phyloP scores from a whole-genome alignment of 345 rosid species.

The Populus pruinosa region DNA sequence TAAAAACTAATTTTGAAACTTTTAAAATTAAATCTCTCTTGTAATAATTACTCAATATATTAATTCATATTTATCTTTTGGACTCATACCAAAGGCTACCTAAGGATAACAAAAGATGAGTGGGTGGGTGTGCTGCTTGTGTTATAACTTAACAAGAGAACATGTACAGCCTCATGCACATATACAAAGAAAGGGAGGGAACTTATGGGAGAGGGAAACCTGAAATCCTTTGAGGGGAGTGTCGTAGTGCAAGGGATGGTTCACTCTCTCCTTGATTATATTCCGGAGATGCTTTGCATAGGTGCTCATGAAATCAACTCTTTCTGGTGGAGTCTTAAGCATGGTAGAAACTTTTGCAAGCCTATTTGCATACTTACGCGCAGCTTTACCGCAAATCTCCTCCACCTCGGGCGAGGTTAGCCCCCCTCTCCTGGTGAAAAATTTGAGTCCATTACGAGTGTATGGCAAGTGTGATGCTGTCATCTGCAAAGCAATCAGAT shows the following conservation, averaged over 20 bases:
- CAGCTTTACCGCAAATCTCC: conserved; percentile 74
- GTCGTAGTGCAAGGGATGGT: conserved; percentile 75
- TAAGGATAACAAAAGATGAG: too few relatives aligned
- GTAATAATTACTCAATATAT: too few relatives aligned
- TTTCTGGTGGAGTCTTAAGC: conserved; percentile 36
- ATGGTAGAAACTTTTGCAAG: conserved; percentile 56
- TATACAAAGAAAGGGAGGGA: too few relatives aligned
- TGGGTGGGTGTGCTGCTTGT: too few relatives aligned
- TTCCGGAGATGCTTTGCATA: conserved; percentile 64
- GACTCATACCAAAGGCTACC: too few relatives aligned
- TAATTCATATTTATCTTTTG: too few relatives aligned
- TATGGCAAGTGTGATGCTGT: conserved; percentile 95
- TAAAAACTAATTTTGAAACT: too few relatives aligned
- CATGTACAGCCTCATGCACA: too few relatives aligned
- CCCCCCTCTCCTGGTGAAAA: conserved; percentile 89
- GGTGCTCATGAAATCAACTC: conserved; percentile 76
- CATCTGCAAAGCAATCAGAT: conserved; percentile 44
- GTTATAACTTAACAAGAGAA: too few relatives aligned
- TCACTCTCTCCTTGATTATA: conserved; percentile 68
- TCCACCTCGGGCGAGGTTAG: conserved; percentile 78
- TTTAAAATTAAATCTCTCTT: too few relatives aligned
- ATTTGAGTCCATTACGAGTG: conserved; percentile 84
- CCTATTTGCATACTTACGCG: conserved; percentile 65
- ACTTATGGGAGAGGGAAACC: conserved; percentile 32
- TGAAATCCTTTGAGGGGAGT: conserved; percentile 78